phyloP scores from a whole-genome alignment of 495 filamentous ascomycete species.

The Pseudevernia furfuracea region DNA sequence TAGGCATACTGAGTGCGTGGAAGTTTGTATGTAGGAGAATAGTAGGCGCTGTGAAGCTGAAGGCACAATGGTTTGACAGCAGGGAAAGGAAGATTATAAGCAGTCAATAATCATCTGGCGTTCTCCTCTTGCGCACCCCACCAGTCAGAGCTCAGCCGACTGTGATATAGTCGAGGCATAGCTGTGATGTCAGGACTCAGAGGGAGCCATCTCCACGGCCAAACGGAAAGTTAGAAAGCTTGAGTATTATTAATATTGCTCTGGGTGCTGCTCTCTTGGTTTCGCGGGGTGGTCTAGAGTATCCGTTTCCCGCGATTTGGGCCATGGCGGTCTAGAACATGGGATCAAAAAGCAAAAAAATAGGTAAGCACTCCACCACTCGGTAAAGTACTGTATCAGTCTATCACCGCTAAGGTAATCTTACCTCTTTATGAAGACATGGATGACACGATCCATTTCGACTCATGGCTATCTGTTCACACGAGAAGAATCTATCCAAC shows the following conservation, averaged over 20 bases:
- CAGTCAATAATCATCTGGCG: background rate
- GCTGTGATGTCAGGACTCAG: conserved; percentile 12
- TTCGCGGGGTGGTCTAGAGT: too few relatives aligned
- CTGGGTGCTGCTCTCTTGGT: too few relatives aligned
- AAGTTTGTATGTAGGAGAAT: background rate
- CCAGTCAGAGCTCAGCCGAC: too few relatives aligned
- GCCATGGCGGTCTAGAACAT: conserved; percentile 9
- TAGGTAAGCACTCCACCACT: too few relatives aligned
- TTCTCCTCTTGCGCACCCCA: background rate
- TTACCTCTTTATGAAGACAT: too few relatives aligned
- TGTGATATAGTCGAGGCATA: background rate
- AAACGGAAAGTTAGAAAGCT: background rate
- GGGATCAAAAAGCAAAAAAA: too few relatives aligned
- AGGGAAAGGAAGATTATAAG: background rate
- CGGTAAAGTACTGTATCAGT: too few relatives aligned
- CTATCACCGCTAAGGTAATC: too few relatives aligned
- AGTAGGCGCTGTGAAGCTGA: too few relatives aligned
- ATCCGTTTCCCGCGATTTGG: background rate
- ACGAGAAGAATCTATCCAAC: background rate
- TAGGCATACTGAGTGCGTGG: conserved; percentile 22
- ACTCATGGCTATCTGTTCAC: background rate
- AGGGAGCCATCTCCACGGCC: background rate
- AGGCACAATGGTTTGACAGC: background rate
- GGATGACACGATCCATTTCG: too few relatives aligned
- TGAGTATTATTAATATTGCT: too few relatives aligned